A percentile compares a stretch with the other conserved stretches of the same genome.
phyloP scores from a whole-genome alignment of 192 early-diverging fungal genomes.

The Cetraspora pellucida region DNA sequence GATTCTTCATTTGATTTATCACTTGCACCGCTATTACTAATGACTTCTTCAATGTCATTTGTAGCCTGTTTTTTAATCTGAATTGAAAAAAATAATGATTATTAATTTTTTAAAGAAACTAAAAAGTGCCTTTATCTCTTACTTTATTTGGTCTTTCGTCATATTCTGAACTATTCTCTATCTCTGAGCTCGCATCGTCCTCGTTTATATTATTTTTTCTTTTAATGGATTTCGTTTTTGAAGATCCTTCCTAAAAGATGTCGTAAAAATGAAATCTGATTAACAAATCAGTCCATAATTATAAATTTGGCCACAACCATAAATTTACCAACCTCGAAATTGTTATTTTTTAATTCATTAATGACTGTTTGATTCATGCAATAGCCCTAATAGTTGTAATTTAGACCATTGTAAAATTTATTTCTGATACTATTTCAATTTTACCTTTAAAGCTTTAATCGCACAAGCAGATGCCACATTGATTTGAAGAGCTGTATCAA shows the following conservation, averaged over 20 bases:
- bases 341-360: neutral
- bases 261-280: neutral
- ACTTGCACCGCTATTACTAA: neutral
- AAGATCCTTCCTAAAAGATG: neutral
- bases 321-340: constrained; percentile 3
- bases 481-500: constrained; percentile 20
- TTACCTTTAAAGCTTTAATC: constrained; percentile 29
- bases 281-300: neutral
- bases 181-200: neutral
- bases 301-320: neutral
- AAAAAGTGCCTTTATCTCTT: neutral
- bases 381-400: constrained; percentile 10
- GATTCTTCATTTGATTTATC: neutral
- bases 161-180: neutral
- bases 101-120: neutral
- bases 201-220: neutral
- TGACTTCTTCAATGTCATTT: neutral
- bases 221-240: neutral
- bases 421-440: constrained; percentile 8
- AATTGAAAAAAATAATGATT: neutral
- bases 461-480: constrained; percentile 25
- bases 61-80: neutral
- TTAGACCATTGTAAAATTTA: constrained; percentile 16
- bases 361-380: neutral
- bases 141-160: neutral